phyloP scores from a whole-genome alignment of 2,329 filamentous ascomycete genomes.

The Monosporascus sp. region DNA sequence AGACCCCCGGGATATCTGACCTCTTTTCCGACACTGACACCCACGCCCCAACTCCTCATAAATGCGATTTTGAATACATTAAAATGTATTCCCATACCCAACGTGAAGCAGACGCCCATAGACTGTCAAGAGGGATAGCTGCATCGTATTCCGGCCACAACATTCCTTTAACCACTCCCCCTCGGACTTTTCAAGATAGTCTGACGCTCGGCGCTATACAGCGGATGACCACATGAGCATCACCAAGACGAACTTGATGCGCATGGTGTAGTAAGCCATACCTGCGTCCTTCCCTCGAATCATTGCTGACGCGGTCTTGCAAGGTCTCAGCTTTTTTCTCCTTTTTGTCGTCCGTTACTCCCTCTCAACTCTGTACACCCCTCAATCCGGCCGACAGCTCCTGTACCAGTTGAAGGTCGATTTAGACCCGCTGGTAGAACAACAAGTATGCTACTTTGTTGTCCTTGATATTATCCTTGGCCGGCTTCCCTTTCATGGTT shows the following conservation, averaged over 20 bases:
- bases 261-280: not conserved
- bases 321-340: not conserved
- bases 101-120: not conserved
- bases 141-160: not conserved
- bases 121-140: not conserved
- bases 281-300: not conserved
- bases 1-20: not conserved
- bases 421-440: constrained; percentile 78
- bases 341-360: not conserved
- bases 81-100: not conserved
- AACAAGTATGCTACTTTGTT: constrained; percentile 97
- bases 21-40: not conserved
- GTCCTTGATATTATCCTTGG: constrained; percentile 68
- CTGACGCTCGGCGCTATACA: not conserved
- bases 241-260: not conserved
- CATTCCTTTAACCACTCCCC: not conserved
- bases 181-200: not conserved
- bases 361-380: not conserved
- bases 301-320: not conserved
- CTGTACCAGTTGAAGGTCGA: not conserved
- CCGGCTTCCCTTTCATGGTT: constrained; percentile 51
- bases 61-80: not conserved
- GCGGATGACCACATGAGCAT: not conserved
- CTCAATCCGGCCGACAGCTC: not conserved
- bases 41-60: not conserved